These are phyloP conservation scores for Cyclotella atomus DNA, from an alignment of 108 stramenopile genomes.

Conservation along the genomic window DNA sequence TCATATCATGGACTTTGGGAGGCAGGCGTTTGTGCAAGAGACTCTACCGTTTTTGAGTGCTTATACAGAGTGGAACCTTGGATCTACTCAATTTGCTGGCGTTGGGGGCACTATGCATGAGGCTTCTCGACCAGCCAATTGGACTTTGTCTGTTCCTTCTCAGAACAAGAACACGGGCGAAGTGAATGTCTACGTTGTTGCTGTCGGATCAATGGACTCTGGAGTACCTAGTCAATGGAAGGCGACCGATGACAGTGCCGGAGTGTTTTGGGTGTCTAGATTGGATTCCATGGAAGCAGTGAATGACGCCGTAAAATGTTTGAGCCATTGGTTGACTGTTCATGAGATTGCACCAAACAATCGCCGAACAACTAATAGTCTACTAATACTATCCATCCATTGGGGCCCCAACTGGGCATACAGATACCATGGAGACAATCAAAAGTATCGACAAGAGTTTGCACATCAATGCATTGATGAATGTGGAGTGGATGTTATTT, in stretches of 20 bases:
- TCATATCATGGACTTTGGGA: conserved; percentile 28
- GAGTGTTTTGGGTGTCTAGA: conserved; percentile 3
- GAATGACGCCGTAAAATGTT: background rate
- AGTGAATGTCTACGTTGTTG: conserved; percentile 5
- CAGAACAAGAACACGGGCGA: background rate
- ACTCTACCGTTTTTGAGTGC: conserved; percentile 18
- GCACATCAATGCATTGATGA: conserved; percentile 32
- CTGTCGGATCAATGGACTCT: conserved; percentile 12
- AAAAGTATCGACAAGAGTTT: conserved; percentile 18
- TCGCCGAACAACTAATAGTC: background rate
- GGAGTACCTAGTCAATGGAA: conserved; percentile 10
- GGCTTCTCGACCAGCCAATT: conserved; percentile 10
- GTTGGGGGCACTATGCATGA: conserved; percentile 10
- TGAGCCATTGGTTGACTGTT: background rate
- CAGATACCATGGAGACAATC: background rate
- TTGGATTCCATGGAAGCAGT: conserved; percentile 8
- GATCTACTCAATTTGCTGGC: conserved; percentile 1
- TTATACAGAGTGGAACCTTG: background rate
- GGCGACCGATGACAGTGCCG: conserved; percentile 4
- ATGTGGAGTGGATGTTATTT: conserved; percentile 30
- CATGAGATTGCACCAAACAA: background rate
- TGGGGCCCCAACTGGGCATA: conserved; percentile 35
- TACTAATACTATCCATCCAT: conserved; percentile 20
- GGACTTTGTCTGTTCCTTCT: background rate
- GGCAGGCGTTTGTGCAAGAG: conserved; percentile 12